A percentile compares a stretch with the other conserved stretches of the same genome.
Conservation (phyloP, 768 basidiomycete species). For the Kockovaella imperatae region DNA sequence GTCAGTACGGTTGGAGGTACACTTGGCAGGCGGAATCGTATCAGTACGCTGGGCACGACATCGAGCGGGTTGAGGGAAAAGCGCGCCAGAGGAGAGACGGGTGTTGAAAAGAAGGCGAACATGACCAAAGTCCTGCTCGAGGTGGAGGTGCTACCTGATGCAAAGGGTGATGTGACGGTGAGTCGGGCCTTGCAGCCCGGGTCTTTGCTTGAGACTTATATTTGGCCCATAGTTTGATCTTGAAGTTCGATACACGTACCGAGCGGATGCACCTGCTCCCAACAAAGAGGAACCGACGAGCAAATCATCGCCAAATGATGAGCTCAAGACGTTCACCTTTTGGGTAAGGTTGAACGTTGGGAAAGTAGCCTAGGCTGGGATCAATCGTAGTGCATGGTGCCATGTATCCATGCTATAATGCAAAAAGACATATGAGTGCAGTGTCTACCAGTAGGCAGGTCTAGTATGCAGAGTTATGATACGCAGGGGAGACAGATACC, state of each 20-base stretch:
- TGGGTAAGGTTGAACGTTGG: slow-evolving; percentile 33
- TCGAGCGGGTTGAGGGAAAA: slow-evolving; percentile 9
- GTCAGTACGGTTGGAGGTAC: slow-evolving; percentile 47
- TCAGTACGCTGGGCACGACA: slow-evolving; percentile 11
- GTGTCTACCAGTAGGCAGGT: too few species aligned
- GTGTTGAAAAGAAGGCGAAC: slow-evolving; percentile 84
- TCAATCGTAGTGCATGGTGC: background rate
- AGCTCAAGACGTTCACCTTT: slow-evolving; percentile 41
- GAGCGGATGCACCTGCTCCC: slow-evolving; percentile 60
- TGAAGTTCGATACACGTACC: slow-evolving; percentile 88
- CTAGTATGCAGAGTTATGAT: too few species aligned
- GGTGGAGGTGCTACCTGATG: slow-evolving; percentile 73
- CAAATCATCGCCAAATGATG: too few species aligned
- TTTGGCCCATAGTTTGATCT: slow-evolving; percentile 76
- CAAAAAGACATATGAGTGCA: too few species aligned
- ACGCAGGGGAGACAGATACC: too few species aligned
- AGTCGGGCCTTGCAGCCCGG: slow-evolving; percentile 42
- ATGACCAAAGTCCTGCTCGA: slow-evolving; percentile 82
- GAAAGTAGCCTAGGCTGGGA: slow-evolving; percentile 3
- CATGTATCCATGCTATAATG: too few species aligned
- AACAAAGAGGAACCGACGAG: slow-evolving; percentile 1
- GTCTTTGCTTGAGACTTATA: background rate
- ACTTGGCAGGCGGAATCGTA: slow-evolving; percentile 44
- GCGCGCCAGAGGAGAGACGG: slow-evolving; percentile 52
- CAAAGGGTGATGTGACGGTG: slow-evolving; percentile 70